Percentiles rank a stretch among this genome's conserved stretches.
phyloP scores from a whole-genome alignment of 352 stramenopile genomes.

The Pythium guiyangense region DNA sequence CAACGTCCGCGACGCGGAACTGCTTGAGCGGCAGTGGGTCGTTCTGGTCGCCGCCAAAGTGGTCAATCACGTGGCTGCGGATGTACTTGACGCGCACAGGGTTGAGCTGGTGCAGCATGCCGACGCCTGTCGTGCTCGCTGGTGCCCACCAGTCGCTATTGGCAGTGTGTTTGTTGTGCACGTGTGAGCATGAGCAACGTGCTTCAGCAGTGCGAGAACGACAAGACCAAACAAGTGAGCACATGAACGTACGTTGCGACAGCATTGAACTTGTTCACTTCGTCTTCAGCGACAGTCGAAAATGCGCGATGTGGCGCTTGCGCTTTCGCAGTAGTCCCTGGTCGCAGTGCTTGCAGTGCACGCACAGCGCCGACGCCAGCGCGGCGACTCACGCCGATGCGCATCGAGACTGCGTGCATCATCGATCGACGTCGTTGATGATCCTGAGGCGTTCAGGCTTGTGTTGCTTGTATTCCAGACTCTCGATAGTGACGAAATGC shows the following conservation, averaged over 20 bases:
- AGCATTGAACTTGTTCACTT: slow-evolving; percentile 82
- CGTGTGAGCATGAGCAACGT: neutral
- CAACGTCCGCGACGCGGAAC: slow-evolving; percentile 65
- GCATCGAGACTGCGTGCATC: no score
- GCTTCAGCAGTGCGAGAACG: neutral
- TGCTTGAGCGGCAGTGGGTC: slow-evolving; percentile 47
- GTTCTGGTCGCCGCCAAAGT: slow-evolving; percentile 50
- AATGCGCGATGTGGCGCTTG: slow-evolving; percentile 8
- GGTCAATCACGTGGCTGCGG: slow-evolving; percentile 53
- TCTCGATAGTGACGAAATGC: no score
- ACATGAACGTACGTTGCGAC: slow-evolving; percentile 51
- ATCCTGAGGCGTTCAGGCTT: no score
- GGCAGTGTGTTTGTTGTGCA: neutral
- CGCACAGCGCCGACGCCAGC: neutral
- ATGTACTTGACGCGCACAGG: slow-evolving; percentile 85
- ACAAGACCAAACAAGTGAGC: neutral
- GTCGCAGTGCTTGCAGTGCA: neutral
- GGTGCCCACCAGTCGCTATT: slow-evolving; percentile 81
- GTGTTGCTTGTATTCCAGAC: no score
- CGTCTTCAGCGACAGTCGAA: slow-evolving; percentile 67
- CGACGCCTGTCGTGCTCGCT: slow-evolving; percentile 67
- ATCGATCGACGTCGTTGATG: no score
- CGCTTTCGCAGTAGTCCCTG: neutral
- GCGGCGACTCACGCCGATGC: no score
- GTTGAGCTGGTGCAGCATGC: slow-evolving; percentile 78